Evolutionary conservation across 208 protist species (phyloP).

Genomic region (Sergeia podlipaevii): DNA sequence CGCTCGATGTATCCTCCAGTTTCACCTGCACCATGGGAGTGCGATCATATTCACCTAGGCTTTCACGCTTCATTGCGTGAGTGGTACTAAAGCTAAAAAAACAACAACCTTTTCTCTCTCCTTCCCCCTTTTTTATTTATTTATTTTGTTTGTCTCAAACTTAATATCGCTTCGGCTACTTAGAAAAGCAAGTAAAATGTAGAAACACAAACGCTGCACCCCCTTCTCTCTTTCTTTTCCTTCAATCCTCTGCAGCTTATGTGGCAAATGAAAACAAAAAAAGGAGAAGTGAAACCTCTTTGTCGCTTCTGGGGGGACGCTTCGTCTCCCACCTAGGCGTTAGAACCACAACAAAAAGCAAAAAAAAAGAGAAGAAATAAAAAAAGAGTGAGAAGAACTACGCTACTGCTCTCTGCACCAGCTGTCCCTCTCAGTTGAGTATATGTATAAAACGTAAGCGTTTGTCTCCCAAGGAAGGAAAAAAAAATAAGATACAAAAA

Average conservation of each 20-base stretch:
- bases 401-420: background rate
- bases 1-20: background rate
- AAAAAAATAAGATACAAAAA: background rate
- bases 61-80: background rate
- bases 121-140: background rate
- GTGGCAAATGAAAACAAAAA: no score
- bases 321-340: no score
- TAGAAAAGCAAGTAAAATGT: background rate
- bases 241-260: no score
- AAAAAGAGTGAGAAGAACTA: slow-evolving; percentile 6
- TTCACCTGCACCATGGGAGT: background rate
- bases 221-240: no score
- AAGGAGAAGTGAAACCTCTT: no score
- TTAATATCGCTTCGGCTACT: background rate
- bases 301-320: no score
- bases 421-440: background rate
- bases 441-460: background rate
- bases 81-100: background rate
- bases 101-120: slow-evolving; percentile 6
- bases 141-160: background rate
- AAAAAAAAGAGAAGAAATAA: slow-evolving; percentile 2
- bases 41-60: background rate
- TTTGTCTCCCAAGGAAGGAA: background rate
- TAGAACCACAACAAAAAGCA: background rate
- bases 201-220: slow-evolving; percentile 8